Evolutionary conservation across 768 basidiomycete species (phyloP).

Genomic region (Rhizopogon vulgaris): DNA sequence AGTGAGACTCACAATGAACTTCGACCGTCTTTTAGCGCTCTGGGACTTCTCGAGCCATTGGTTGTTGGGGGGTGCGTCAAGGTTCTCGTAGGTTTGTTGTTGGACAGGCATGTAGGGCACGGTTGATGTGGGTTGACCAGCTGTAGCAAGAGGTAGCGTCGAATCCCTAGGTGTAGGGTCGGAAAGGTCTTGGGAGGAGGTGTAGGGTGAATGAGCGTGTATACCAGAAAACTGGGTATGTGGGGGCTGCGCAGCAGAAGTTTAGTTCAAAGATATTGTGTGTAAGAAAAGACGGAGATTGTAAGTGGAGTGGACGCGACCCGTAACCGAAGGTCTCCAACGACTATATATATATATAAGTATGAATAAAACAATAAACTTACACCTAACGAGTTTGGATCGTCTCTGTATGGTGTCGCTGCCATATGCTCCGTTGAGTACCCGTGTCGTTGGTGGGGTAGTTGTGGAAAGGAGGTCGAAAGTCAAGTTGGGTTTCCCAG

Average conservation of each 20-base stretch:
- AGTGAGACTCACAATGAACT: slow-evolving; percentile 45
- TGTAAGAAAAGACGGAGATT: not conserved
- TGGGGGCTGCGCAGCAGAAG: slow-evolving; percentile 26
- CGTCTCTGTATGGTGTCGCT: slow-evolving; percentile 16
- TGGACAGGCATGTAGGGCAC: slow-evolving; percentile 10
- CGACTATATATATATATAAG: slow-evolving; percentile 3
- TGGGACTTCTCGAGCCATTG: slow-evolving; percentile 36
- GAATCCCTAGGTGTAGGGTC: slow-evolving; percentile 20
- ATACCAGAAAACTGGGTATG: slow-evolving; percentile 26
- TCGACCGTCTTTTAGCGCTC: slow-evolving; percentile 36
- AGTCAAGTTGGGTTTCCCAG: no score
- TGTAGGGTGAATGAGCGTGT: slow-evolving; percentile 30
- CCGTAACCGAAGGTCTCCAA: not conserved
- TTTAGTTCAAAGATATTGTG: slow-evolving; percentile 3
- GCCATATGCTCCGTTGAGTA: slow-evolving; percentile 23
- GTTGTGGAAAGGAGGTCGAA: no score
- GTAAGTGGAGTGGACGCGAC: not conserved
- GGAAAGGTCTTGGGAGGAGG: slow-evolving; percentile 13
- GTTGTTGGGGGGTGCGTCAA: slow-evolving; percentile 27
- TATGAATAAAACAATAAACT: not conserved
- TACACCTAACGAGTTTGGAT: slow-evolving; percentile 9
- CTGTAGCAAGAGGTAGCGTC: slow-evolving; percentile 12
- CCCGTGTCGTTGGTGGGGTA: no score
- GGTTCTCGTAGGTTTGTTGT: slow-evolving; percentile 23
- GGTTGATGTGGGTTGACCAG: slow-evolving; percentile 16